Evolutionary conservation across 2,329 filamentous ascomycete species (phyloP).

Genomic region (Fusarium sp.): DNA sequence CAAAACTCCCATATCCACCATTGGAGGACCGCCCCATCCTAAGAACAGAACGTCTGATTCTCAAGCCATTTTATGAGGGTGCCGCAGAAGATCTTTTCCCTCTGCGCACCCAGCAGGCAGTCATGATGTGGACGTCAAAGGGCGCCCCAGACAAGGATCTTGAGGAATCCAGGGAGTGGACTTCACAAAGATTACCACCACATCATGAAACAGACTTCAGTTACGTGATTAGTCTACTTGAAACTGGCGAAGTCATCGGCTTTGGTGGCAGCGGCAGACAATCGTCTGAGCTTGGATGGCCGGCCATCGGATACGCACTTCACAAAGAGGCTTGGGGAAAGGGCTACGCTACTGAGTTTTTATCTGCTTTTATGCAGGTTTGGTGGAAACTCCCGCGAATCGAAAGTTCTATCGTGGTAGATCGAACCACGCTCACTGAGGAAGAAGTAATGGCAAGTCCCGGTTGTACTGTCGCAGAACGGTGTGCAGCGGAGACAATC

Average conservation of each 20-base stretch:
- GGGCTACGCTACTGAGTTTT: slow-evolving; percentile 13
- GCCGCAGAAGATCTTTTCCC: slow-evolving; percentile 9
- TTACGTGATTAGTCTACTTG: slow-evolving; percentile 10
- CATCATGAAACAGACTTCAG: neutral
- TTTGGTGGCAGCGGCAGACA: slow-evolving; percentile 6
- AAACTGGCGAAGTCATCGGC: slow-evolving; percentile 12
- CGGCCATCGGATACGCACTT: slow-evolving; percentile 17
- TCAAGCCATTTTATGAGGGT: slow-evolving; percentile 11
- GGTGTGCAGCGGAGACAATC: slow-evolving; percentile 11
- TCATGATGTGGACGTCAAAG: slow-evolving; percentile 22
- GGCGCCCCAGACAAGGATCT: slow-evolving; percentile 7
- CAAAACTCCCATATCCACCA: slow-evolving; percentile 5
- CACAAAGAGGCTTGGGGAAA: slow-evolving; percentile 20
- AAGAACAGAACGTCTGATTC: neutral
- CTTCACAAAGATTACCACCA: neutral
- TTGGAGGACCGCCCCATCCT: neutral
- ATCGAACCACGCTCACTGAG: neutral
- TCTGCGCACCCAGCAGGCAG: slow-evolving; percentile 13
- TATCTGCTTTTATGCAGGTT: neutral
- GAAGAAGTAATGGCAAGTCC: neutral
- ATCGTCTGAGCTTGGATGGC: slow-evolving; percentile 21
- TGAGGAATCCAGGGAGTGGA: neutral
- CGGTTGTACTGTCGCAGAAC: neutral
- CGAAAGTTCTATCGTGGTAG: neutral
- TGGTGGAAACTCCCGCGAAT: slow-evolving; percentile 8